Evolutionary conservation across 495 filamentous ascomycete genomes (phyloP), one percentile per base, ranked within the genome.

Genomic region (Lepraria neglecta): DNA sequence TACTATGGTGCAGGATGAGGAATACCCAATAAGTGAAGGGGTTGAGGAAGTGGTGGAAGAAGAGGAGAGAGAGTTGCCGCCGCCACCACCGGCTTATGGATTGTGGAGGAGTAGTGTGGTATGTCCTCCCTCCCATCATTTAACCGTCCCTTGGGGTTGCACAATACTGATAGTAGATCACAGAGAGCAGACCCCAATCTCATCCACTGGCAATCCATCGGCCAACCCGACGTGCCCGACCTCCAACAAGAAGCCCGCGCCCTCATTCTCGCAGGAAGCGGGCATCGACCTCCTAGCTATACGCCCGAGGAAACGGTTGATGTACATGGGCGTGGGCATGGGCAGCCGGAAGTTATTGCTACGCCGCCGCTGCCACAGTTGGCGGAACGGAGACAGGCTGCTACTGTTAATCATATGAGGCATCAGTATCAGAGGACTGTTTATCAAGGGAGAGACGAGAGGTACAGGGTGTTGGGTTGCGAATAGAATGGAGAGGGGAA

Each of bases 21-120:
- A 87, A 24, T 2, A 24, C 24, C 24, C 24, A 24, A 24, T 24
- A 2, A 38, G 35, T 11, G 12, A 53, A n/a, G 19, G 24, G 10
- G 47, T 4, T 14, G 19, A 27, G 17, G 55, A 35, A 15, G 62
- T 51, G 0, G 56, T 51, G 3, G 50, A 57, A 1, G 64, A 50
- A 30, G 47, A 60, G 7, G 58, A 64, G 27, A 24, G 64, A 31
- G 55, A 47, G 3, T 35, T 64, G 2, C 69, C 78, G 44, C 62
- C 64, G 14, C 85, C 88, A 17, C 91, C 91, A 38, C 91, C 91
- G 17, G 89, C 90, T n/a, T 96, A 96, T 72, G 91, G 90, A 3
- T 69, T 88, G 11, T 96, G 90, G 90, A 76, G 88, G 61, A 81
- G 83, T 71, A 89, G 85, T 70, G 88, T 94, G 74, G 88, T 91